Conservation (phyloP, 192 early-diverging fungal genomes). For the Linnemannia schmuckeri region DNA sequence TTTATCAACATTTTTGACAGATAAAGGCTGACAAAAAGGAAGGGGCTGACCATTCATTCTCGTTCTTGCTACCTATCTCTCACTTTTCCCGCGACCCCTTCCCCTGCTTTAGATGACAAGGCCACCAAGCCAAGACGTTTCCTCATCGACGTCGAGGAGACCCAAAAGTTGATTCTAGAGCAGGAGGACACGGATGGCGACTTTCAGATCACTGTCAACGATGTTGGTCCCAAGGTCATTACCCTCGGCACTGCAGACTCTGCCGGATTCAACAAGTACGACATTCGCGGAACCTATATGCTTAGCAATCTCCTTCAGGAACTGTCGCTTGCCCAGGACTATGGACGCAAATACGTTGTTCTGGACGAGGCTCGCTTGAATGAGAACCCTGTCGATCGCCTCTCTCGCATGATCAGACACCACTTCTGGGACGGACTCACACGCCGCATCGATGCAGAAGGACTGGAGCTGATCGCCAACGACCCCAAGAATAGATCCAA, state of each 20-base stretch:
- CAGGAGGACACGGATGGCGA: constrained; percentile 97
- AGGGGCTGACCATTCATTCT: neutral
- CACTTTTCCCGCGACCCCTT: too few relatives aligned
- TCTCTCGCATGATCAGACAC: constrained; percentile 88
- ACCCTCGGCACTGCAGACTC: constrained; percentile 85
- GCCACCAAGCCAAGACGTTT: constrained; percentile 74
- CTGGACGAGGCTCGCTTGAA: constrained; percentile 90
- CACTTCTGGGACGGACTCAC: constrained; percentile 97
- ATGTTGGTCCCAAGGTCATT: constrained; percentile 90
- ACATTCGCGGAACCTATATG: constrained; percentile 94
- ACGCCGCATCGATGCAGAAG: constrained; percentile 81
- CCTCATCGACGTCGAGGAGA: constrained; percentile 86
- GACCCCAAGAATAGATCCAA: constrained; percentile 89
- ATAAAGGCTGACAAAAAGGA: neutral
- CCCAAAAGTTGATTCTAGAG: constrained; percentile 80
- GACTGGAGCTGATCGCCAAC: constrained; percentile 88
- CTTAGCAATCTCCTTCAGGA: constrained; percentile 95
- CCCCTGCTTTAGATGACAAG: constrained; percentile 63
- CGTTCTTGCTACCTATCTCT: neutral
- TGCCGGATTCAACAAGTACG: constrained; percentile 85
- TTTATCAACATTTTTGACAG: neutral
- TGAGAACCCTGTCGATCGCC: constrained; percentile 92
- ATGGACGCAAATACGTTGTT: constrained; percentile 86
- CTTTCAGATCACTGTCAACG: constrained; percentile 92
- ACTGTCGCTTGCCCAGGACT: constrained; percentile 88